Conservation (phyloP, 2,329 filamentous ascomycete species). For the Pseudogymnoascus sp. region DNA sequence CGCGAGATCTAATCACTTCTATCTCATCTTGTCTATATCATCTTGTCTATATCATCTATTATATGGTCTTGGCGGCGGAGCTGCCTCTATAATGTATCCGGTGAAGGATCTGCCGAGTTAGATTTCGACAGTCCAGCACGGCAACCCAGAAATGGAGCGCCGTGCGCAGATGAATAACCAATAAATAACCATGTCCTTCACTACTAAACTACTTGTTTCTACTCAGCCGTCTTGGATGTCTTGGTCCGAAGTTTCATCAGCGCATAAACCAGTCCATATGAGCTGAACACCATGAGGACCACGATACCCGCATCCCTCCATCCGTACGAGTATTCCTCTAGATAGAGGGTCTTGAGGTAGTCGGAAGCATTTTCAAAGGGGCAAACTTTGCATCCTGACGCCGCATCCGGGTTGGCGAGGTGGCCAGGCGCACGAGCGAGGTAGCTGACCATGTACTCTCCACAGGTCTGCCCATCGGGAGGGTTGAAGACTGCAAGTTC, state of each 20-base stretch:
- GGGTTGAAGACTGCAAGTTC: conserved; percentile 42
- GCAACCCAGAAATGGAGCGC: conserved; percentile 93
- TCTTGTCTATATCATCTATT: neutral
- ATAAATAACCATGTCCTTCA: neutral
- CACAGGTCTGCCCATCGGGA: conserved; percentile 45
- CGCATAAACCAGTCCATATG: conserved; percentile 37
- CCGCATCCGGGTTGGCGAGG: conserved; percentile 54
- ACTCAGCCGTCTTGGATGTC: conserved; percentile 37
- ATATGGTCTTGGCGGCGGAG: conserved; percentile 79
- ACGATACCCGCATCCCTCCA: conserved; percentile 57
- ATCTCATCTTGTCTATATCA: neutral
- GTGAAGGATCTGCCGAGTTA: conserved; percentile 81
- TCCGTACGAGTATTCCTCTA: conserved; percentile 54
- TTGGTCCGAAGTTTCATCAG: conserved; percentile 44
- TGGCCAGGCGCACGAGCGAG: conserved; percentile 37
- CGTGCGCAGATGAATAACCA: conserved; percentile 70
- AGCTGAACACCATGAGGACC: conserved; percentile 36
- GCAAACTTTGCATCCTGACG: conserved; percentile 51
- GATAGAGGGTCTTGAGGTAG: conserved; percentile 52
- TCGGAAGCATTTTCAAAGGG: conserved; percentile 51
- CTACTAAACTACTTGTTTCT: neutral
- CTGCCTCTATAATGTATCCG: conserved; percentile 82
- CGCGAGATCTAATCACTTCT: neutral
- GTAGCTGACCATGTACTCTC: conserved; percentile 49
- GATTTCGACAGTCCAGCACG: conserved; percentile 97